Evolutionary conservation across 2,329 filamentous ascomycete species (phyloP).

Genomic region (Phialophora expanda): DNA sequence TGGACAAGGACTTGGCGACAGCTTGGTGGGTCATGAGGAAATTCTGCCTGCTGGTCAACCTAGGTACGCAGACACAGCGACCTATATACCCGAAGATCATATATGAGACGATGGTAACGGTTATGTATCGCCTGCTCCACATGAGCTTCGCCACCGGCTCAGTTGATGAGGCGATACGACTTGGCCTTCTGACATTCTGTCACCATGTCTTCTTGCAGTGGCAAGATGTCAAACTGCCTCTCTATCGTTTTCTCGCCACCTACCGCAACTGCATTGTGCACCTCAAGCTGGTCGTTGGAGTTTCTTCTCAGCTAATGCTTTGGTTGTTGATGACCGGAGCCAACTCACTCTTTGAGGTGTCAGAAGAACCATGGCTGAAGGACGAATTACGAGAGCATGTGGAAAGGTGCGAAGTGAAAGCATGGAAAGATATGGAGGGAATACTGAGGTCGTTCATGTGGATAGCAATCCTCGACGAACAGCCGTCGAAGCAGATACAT

Average conservation of each 20-base stretch:
- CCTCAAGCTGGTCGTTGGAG: constrained; percentile 4
- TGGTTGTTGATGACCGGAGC: constrained; percentile 38
- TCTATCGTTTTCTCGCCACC: constrained; percentile 30
- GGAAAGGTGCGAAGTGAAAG: constrained; percentile 13
- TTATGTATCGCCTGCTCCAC: constrained; percentile 50
- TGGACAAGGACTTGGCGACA: constrained; percentile 36
- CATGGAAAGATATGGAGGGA: constrained; percentile 36
- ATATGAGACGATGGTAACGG: constrained; percentile 46
- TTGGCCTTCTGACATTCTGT: constrained; percentile 49
- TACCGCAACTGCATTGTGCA: constrained; percentile 30
- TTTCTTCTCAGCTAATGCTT: constrained; percentile 19
- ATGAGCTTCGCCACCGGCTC: constrained; percentile 42
- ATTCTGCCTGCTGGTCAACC: constrained; percentile 42
- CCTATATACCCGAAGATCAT: constrained; percentile 38
- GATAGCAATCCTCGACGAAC: constrained; percentile 43
- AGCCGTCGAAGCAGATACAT: constrained; percentile 39
- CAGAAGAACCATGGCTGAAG: constrained; percentile 24
- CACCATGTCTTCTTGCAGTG: constrained; percentile 50
- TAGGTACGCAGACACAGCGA: constrained; percentile 35
- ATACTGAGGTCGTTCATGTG: constrained; percentile 43
- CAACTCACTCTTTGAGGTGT: constrained; percentile 22
- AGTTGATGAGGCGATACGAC: constrained; percentile 46
- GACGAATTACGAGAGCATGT: constrained; percentile 2
- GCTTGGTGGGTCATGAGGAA: constrained; percentile 40
- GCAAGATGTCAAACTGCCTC: constrained; percentile 39